Base-by-base conservation (phyloP, 805 yeast species). In the Yamadazyma insecticola region DNA sequence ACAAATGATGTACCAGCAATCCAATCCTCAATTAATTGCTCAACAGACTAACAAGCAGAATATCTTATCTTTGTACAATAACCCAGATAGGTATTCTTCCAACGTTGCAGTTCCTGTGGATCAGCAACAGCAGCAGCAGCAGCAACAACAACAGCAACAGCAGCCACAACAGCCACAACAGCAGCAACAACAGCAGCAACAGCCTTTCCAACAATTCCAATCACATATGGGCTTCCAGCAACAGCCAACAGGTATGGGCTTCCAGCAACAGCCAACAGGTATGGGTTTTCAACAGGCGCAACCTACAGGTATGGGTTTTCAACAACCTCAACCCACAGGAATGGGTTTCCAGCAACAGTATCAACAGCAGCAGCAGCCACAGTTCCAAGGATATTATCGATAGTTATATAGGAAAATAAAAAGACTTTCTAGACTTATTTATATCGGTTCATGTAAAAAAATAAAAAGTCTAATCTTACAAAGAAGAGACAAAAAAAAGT, bases 61-160 rank as follows among this genome's bases (percentile, higher is more conserved):
- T 30, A 63, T 66, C 9, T 26, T 65, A 49, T 59, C 69, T 3
- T 49, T 70, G 38, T 71, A 69, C 40, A 57, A 48, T 48, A 72
- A 57, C 50, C 65, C 68, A 3, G 51, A 46, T 22, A 41, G 34
- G 22, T 45, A 42, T 28, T 33, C 52, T 7, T 44, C 65, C 4
- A 50, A 50, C 26, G 58, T 51, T n/a, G 56, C 51, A 2, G 48
- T 38, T 5, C 50, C 52, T 7, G 48, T 36, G 14, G 36, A 37
- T 5, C 37, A 23, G 16, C 13, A 14, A 9, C 28, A 30, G 8
- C 43, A 36, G 17, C 35, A 35, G 13, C 35, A 24, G 17, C 39
- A 21, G 16, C 35, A 23, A 13, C 28, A 17, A 8, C 43, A 30
- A 23, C 44, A 31, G 18, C 43, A 27, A 18, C 47, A 31, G n/a